Base-by-base conservation (phyloP, 768 basidiomycete genomes). In the Podaxis carcinomalis region DNA sequence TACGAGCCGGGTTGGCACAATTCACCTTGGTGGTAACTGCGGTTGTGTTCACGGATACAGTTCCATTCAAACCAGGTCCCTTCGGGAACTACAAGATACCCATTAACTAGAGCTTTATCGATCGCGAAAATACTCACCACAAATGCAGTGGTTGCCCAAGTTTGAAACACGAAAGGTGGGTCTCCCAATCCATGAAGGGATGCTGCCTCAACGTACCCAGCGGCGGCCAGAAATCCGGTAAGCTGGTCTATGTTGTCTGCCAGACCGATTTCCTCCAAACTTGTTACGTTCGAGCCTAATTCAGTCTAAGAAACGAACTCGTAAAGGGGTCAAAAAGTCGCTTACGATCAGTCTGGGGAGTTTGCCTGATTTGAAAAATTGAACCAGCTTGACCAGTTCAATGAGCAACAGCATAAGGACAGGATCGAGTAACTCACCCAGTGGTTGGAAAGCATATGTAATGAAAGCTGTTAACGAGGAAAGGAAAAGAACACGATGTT, bases 91-190 rank as follows among this genome's bases (percentile, higher is more conserved):
- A 63, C 4, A 51, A 32, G 28, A 39, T 52, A 19, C 32, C 49
- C 3, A 37, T 27, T 35, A 10, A 21, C 9, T 39, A 3, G 52
- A 14, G 35, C 57, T 13, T 21, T 44, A 25, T 35, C 14, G 36
- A 40, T 32, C 35, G 2, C 21, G 39, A 47, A 49, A 21, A 35
- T 7, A 61, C 75, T 46, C 61, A 85, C 87, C 27, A 69, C 62
- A 61, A 88, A 87, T 62, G 79, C 69, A 1, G 81, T 79, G 23
- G 79, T 78, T 5, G 87, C 76, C 87, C 87, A 89, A 0, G 68
- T 73, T 0, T 68, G 68, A 5, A 65, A 52, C 21, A 88, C 73
- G 65, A 87, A 89, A 6, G 85, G 82, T 1, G 88, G 88, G 59
- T 87, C 84, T 4, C 73, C 66, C 5, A 88, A 68, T 16, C 69